phyloP scores from a whole-genome alignment of 2,329 filamentous ascomycete species.

The Fusarium sp. region DNA sequence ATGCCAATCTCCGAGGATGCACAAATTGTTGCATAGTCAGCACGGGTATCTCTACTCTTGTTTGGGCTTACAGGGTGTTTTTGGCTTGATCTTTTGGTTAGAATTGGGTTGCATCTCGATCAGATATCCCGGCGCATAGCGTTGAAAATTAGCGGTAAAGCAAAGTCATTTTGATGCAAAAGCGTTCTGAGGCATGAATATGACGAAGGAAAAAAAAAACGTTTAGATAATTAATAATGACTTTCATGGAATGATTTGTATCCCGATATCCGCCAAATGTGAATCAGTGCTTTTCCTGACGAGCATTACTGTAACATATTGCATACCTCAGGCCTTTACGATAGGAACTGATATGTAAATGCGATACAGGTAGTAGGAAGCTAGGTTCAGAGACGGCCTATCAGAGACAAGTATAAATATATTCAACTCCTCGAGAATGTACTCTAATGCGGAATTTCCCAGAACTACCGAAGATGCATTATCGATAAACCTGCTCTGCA shows the following conservation, averaged over 20 bases:
- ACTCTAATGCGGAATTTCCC: background rate
- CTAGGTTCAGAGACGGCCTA: slow-evolving; percentile 2
- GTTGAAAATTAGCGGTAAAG: slow-evolving; percentile 43
- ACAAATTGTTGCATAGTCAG: slow-evolving; percentile 49
- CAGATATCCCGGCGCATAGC: slow-evolving; percentile 42
- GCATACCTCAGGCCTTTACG: background rate
- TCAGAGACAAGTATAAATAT: slow-evolving; percentile 3
- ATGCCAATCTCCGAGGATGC: slow-evolving; percentile 38
- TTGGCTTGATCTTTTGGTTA: slow-evolving; percentile 16
- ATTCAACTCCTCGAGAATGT: slow-evolving; percentile 6
- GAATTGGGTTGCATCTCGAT: slow-evolving; percentile 37
- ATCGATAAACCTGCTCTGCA: slow-evolving; percentile 8
- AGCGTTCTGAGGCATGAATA: slow-evolving; percentile 38
- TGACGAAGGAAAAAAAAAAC: slow-evolving; percentile 38
- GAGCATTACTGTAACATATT: background rate
- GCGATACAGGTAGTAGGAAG: background rate
- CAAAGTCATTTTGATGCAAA: slow-evolving; percentile 43
- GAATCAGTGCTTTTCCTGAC: background rate
- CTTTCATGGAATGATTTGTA: slow-evolving; percentile 20
- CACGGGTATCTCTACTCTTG: slow-evolving; percentile 42
- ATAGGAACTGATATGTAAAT: background rate
- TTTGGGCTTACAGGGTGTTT: slow-evolving; percentile 26
- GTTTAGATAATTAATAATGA: slow-evolving; percentile 39
- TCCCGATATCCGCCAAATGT: background rate
- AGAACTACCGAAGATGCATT: slow-evolving; percentile 1